phyloP scores from a whole-genome alignment of 495 filamentous ascomycete species.

The Talaromyces proteolyticus region DNA sequence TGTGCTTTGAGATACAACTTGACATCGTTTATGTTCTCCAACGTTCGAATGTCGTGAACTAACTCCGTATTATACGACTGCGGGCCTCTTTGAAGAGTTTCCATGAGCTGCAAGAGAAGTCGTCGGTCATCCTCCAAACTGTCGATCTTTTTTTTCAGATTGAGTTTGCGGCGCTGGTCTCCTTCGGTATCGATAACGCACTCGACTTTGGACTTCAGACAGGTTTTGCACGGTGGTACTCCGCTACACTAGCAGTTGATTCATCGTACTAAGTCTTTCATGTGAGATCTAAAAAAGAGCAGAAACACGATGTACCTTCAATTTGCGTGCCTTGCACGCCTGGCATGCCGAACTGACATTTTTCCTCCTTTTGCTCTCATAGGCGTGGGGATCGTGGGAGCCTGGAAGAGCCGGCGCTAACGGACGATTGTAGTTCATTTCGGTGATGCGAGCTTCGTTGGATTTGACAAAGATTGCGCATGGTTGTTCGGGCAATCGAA shows the following conservation, averaged over 20 bases:
- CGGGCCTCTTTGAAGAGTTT: constrained; percentile 17
- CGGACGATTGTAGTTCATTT: not conserved
- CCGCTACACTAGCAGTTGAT: constrained; percentile 24
- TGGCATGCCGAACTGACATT: constrained; percentile 20
- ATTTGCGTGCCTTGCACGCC: constrained; percentile 23
- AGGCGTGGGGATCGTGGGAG: not conserved
- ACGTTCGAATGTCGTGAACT: constrained; percentile 27
- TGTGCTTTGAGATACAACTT: constrained; percentile 17
- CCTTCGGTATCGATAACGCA: constrained; percentile 25
- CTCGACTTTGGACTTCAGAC: constrained; percentile 9
- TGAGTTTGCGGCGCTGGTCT: constrained; percentile 28
- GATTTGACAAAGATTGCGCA: not conserved
- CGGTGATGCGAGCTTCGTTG: not conserved
- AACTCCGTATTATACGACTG: constrained; percentile 14
- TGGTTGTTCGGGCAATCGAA: not conserved
- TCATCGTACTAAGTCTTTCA: not conserved
- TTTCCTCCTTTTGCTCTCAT: constrained; percentile 4
- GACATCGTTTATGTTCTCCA: constrained; percentile 24
- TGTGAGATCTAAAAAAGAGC: not conserved
- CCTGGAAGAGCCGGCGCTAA: not conserved
- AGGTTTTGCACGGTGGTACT: constrained; percentile 10
- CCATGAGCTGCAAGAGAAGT: constrained; percentile 20
- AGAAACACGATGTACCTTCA: constrained; percentile 15
- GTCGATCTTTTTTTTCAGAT: constrained; percentile 31
- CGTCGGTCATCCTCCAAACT: constrained; percentile 22